Base-by-base conservation (phyloP, 2,329 filamentous ascomycete species). In the Onygena corvina region DNA sequence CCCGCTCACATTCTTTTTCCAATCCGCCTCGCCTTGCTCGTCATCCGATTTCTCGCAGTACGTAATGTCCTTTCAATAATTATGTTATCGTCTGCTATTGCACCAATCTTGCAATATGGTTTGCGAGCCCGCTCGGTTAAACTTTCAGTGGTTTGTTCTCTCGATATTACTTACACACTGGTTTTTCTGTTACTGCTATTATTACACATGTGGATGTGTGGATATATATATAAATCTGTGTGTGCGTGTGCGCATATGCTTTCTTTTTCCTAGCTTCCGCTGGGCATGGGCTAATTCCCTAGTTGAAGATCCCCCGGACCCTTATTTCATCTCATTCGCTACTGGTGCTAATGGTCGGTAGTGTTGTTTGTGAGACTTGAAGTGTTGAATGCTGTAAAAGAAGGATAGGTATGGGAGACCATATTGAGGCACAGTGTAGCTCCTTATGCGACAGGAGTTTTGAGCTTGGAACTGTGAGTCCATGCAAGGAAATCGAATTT, bases 401-500 rank as follows among this genome's bases (percentile, higher is more conserved):
- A n/a, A n/a, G n/a, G n/a, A n/a, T n/a, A n/a, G n/a, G n/a, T n/a
- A n/a, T n/a, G n/a, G n/a, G n/a, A n/a, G n/a, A n/a, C n/a, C n/a
- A n/a, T n/a, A n/a, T n/a, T n/a, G n/a, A n/a, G n/a, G n/a, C n/a
- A n/a, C n/a, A n/a, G n/a, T n/a, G n/a, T n/a, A n/a, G n/a, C n/a
- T n/a, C n/a, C n/a, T 46, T 65, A 60, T 1, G 60, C 64, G 23
- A 60, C 57, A 14, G 68, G 60, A 6, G 66, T 62, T 56, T 69
- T 69, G 8, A 61, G 54, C 52, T 69, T 71, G 21, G 65, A 68
- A 18, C 62, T 64, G 52, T 71, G 67, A 30, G 72, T 70, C 73
- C 73, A 76, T 25, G 67, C 66, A 44, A 75, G 66, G 53, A 76
- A 70, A 55, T 75, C 73, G 47, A 75, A 74, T 53, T 71, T 74